phyloP scores from a whole-genome alignment of 176 grass and related monocot species.

The Raddia distichophylla region DNA sequence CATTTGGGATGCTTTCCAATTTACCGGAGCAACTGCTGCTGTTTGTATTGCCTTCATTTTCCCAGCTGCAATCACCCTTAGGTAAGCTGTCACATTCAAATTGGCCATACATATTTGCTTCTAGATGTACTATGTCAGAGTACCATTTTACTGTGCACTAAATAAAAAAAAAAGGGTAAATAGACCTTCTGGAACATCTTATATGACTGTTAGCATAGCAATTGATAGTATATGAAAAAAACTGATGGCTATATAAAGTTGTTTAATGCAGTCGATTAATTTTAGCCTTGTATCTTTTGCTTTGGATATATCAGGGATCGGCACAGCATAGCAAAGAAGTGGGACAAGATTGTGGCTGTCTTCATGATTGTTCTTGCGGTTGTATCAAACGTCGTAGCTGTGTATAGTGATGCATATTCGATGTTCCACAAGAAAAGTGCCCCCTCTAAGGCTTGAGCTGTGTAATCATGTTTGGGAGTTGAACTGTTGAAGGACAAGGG shows the following conservation, averaged over 20 bases:
- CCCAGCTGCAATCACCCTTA: slow-evolving; percentile 83
- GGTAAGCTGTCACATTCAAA: slow-evolving; percentile 42
- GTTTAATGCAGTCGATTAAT: not conserved
- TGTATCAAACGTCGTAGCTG: slow-evolving; percentile 75
- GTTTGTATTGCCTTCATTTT: slow-evolving; percentile 98
- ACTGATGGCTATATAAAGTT: not conserved
- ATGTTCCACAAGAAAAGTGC: slow-evolving; percentile 61
- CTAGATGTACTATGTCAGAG: not conserved
- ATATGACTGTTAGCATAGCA: not conserved
- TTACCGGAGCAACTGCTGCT: slow-evolving; percentile 94
- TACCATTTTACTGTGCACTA: not conserved
- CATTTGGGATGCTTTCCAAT: slow-evolving; percentile 98
- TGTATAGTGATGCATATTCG: slow-evolving; percentile 83
- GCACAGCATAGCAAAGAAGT: slow-evolving; percentile 66
- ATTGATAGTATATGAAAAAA: not conserved
- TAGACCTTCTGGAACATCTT: not conserved
- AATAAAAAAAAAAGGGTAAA: not conserved
- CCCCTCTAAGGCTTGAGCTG: slow-evolving; percentile 5
- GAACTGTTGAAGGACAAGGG: not conserved
- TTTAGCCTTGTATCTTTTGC: not conserved
- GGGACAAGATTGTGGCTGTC: slow-evolving; percentile 69
- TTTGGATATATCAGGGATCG: slow-evolving; percentile 62
- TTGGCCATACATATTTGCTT: not conserved
- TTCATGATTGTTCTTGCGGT: slow-evolving; percentile 90
- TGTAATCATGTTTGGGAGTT: not conserved